phyloP scores from a whole-genome alignment of 2,329 filamentous ascomycete genomes.

The Dactylonectria macrodidyma region DNA sequence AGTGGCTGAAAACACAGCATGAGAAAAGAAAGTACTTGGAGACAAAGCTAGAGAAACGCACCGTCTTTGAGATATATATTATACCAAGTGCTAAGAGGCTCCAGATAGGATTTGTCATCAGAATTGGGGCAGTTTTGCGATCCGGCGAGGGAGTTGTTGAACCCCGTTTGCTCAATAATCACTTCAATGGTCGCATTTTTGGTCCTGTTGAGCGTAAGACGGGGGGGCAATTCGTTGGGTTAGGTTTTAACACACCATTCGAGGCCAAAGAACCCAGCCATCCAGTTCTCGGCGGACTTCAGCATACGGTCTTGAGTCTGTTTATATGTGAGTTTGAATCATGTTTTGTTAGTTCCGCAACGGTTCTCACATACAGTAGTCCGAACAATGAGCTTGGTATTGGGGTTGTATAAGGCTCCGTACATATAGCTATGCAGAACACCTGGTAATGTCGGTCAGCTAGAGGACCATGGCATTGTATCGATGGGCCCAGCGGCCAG shows the following conservation, averaged over 20 bases:
- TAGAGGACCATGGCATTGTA: neutral
- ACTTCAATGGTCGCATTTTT: slow-evolving; percentile 81
- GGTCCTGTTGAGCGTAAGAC: slow-evolving; percentile 59
- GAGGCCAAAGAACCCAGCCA: slow-evolving; percentile 84
- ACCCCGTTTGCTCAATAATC: slow-evolving; percentile 74
- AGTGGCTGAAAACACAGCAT: slow-evolving; percentile 61
- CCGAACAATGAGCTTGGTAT: slow-evolving; percentile 80
- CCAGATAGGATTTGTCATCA: slow-evolving; percentile 64
- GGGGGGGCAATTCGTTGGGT: neutral
- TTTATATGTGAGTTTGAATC: slow-evolving; percentile 29
- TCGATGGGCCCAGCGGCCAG: neutral
- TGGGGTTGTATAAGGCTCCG: slow-evolving; percentile 78
- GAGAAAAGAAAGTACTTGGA: neutral
- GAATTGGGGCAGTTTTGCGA: slow-evolving; percentile 77
- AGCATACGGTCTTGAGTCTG: slow-evolving; percentile 83
- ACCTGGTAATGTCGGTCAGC: slow-evolving; percentile 56
- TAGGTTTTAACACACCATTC: slow-evolving; percentile 65
- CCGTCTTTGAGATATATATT: slow-evolving; percentile 75
- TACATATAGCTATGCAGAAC: slow-evolving; percentile 82
- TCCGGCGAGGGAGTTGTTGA: slow-evolving; percentile 81
- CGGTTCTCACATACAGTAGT: slow-evolving; percentile 67
- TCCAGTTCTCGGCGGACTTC: slow-evolving; percentile 82
- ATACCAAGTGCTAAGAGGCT: slow-evolving; percentile 73
- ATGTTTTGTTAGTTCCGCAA: neutral
- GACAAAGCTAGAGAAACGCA: slow-evolving; percentile 40